Conservation (phyloP, 225 moss, liverwort and hornwort genomes). For the Marchantia polymorpha region DNA sequence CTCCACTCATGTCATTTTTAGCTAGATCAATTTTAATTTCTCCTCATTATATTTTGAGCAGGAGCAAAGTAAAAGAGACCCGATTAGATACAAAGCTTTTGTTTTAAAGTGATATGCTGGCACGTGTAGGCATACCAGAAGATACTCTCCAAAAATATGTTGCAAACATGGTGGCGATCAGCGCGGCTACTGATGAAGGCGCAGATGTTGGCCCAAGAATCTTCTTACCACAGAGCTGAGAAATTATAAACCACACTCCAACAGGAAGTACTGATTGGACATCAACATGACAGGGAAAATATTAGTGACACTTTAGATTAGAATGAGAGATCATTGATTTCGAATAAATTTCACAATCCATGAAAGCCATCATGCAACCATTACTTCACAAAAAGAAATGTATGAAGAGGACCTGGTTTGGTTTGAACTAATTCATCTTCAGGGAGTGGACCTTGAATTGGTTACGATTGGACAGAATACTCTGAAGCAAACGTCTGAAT, state of each 20-base stretch:
- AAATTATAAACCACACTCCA: constrained; percentile 19
- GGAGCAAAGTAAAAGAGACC: too few species aligned
- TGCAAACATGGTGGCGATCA: constrained; percentile 8
- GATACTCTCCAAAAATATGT: constrained; percentile 10
- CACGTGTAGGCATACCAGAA: constrained; percentile 1
- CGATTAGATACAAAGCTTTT: too few species aligned
- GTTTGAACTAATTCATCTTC: too few species aligned
- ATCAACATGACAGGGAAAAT: not conserved
- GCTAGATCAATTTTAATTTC: too few species aligned
- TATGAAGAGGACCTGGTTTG: too few species aligned
- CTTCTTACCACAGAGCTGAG: not conserved
- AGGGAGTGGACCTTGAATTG: too few species aligned
- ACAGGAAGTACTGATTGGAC: constrained; percentile 20
- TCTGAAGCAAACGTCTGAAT: too few species aligned
- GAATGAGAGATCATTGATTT: not conserved
- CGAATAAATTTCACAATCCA: not conserved
- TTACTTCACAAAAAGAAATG: not conserved
- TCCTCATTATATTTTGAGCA: too few species aligned
- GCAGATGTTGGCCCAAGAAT: constrained; percentile 22
- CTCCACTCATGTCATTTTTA: too few species aligned
- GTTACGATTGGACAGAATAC: too few species aligned
- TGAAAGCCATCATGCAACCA: not conserved
- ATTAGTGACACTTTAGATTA: not conserved
- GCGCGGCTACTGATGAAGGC: constrained; percentile 31
- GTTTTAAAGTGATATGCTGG: not conserved